phyloP scores from a whole-genome alignment of 1,139 yeast genomes.

The Hyphopichia buzzinii region DNA sequence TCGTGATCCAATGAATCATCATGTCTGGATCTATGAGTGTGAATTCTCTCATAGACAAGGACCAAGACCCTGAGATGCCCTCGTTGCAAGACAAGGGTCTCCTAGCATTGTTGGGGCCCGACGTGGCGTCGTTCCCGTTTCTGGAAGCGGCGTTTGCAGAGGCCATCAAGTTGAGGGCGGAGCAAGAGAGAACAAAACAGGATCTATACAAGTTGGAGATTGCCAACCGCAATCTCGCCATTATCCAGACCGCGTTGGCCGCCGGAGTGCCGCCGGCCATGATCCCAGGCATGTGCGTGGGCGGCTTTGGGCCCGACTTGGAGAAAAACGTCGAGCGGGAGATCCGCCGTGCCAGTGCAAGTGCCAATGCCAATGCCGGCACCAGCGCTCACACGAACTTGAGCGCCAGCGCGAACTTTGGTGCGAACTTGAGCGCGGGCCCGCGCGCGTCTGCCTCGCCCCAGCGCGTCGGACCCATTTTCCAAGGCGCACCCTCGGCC shows the following conservation, averaged over 20 bases:
- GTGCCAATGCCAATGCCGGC: slow-evolving; percentile 4
- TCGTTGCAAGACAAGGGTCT: slow-evolving; percentile 16
- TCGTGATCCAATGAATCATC: neutral
- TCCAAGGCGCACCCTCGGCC: neutral
- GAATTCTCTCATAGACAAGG: slow-evolving; percentile 23
- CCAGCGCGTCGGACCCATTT: neutral
- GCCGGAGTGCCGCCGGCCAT: slow-evolving; percentile 66
- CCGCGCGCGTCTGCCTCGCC: neutral
- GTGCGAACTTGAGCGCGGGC: neutral
- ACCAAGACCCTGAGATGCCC: neutral
- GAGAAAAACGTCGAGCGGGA: neutral
- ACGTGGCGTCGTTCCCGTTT: slow-evolving; percentile 53
- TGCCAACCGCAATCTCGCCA: slow-evolving; percentile 56
- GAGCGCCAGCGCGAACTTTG: neutral
- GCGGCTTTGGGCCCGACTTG: slow-evolving; percentile 7
- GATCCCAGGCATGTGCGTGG: slow-evolving; percentile 63
- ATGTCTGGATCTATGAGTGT: slow-evolving; percentile 25
- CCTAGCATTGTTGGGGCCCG: slow-evolving; percentile 50
- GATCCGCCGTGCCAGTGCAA: neutral
- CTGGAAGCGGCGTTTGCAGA: slow-evolving; percentile 63
- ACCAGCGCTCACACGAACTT: slow-evolving; percentile 4
- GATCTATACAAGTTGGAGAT: slow-evolving; percentile 70
- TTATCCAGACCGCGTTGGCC: slow-evolving; percentile 59
- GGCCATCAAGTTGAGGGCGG: slow-evolving; percentile 62
- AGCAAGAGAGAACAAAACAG: slow-evolving; percentile 84